A percentile compares a stretch with the other conserved stretches of the same genome.
Evolutionary conservation across 495 filamentous ascomycete genomes (phyloP).

Genomic region (Bacidia rubella): DNA sequence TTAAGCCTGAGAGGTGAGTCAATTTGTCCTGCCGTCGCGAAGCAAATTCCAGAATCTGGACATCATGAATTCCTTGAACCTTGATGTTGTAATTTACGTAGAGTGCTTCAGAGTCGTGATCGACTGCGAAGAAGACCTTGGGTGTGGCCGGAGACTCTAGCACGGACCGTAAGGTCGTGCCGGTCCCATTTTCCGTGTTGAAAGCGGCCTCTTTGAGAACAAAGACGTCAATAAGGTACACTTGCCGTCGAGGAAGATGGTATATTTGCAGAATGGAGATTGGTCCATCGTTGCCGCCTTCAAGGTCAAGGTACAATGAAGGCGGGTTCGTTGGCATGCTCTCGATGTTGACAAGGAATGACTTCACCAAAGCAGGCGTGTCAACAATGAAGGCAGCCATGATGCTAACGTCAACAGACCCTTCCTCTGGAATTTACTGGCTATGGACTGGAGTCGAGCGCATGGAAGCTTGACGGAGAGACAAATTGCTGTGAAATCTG

Average conservation of each 20-base stretch:
- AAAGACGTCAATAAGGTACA: constrained; percentile 40
- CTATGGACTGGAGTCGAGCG: too few relatives aligned
- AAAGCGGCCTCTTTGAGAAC: constrained; percentile 32
- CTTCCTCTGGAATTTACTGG: too few relatives aligned
- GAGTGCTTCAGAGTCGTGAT: constrained; percentile 20
- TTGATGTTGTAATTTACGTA: constrained; percentile 16
- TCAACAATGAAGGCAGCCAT: constrained; percentile 6
- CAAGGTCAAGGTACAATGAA: constrained; percentile 40
- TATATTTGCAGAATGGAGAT: constrained; percentile 36
- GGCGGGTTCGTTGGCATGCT: constrained; percentile 21
- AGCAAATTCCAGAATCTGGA: constrained; percentile 16
- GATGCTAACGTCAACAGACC: too few relatives aligned
- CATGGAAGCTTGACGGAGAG: too few relatives aligned
- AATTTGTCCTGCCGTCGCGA: neutral
- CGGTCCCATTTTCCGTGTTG: constrained; percentile 16
- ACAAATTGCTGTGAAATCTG: too few relatives aligned
- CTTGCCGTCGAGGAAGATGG: constrained; percentile 18
- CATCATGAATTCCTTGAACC: constrained; percentile 11
- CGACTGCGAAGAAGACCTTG: constrained; percentile 44
- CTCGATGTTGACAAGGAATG: constrained; percentile 7
- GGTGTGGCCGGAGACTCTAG: constrained; percentile 31
- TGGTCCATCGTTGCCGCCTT: constrained; percentile 36
- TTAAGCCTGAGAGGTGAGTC: too few relatives aligned
- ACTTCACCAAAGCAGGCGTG: neutral
- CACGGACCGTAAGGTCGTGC: constrained; percentile 32